Conservation (phyloP, 1,284 basidiomycete species). For the Schizophyllum commune region DNA sequence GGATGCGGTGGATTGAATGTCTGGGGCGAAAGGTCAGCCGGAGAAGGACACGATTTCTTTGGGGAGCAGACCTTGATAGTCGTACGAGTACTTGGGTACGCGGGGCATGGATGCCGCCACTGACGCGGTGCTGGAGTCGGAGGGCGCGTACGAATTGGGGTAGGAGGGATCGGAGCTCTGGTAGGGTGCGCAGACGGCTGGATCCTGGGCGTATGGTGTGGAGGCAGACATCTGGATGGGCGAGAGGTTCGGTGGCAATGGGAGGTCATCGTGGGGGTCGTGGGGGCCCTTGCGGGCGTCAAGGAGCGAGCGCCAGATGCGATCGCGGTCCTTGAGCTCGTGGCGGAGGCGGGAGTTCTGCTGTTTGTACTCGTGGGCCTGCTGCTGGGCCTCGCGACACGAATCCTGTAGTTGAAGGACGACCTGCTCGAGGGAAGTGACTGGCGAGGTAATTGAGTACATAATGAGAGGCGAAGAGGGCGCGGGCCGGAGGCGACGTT, state of each 20-base stretch:
- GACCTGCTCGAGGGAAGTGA: constrained; percentile 73
- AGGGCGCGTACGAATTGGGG: constrained; percentile 39
- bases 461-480: constrained; percentile 2
- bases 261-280: constrained; percentile 41
- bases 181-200: constrained; percentile 33
- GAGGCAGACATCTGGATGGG: constrained; percentile 22
- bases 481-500: not conserved
- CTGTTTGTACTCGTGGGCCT: constrained; percentile 49
- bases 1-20: constrained; percentile 39
- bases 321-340: constrained; percentile 63
- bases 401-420: constrained; percentile 77
- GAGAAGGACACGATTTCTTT: not conserved
- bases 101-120: not conserved
- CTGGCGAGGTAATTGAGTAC: constrained; percentile 27
- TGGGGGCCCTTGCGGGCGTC: constrained; percentile 47
- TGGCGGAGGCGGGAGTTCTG: constrained; percentile 57
- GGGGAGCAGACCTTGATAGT: not conserved
- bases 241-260: constrained; percentile 17
- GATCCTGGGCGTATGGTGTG: constrained; percentile 33
- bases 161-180: constrained; percentile 31
- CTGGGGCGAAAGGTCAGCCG: constrained; percentile 26
- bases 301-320: constrained; percentile 60
- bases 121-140: constrained; percentile 35
- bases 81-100: not conserved
- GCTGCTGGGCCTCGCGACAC: constrained; percentile 55